phyloP scores from a whole-genome alignment of 75 land plant species.

The Pinus taeda region DNA sequence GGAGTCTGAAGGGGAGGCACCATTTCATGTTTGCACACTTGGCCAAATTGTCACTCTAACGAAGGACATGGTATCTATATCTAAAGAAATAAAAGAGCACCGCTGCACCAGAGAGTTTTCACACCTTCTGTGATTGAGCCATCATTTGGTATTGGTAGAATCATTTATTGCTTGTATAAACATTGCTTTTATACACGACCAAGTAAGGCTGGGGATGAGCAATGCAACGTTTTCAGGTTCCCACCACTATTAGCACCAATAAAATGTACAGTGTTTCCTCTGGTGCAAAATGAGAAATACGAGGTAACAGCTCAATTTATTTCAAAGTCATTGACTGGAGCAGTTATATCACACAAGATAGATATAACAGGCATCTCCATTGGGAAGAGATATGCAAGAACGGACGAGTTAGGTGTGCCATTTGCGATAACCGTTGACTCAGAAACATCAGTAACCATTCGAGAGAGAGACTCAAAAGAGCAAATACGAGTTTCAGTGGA shows the following conservation, averaged over 20 bases:
- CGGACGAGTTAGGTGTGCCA: conserved; percentile 96
- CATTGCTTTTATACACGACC: conserved; percentile 85
- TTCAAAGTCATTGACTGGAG: conserved; percentile 61
- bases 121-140: conserved; percentile 99
- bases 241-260: conserved; percentile 92
- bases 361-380: conserved; percentile 78
- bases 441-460: conserved; percentile 64
- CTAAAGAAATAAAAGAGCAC: conserved; percentile 65
- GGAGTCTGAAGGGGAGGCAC: conserved; percentile 70
- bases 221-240: conserved; percentile 80
- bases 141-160: conserved; percentile 96
- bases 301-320: conserved; percentile 59
- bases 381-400: conserved; percentile 85
- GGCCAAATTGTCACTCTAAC: conserved; percentile 65
- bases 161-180: conserved; percentile 94
- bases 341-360: conserved; percentile 77
- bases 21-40: conserved; percentile 79
- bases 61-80: conserved; percentile 87
- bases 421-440: conserved; percentile 96
- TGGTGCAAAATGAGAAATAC: conserved; percentile 69
- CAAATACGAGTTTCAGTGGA: conserved; percentile 77
- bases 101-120: conserved; percentile 69
- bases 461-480: conserved; percentile 87
- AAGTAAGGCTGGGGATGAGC: conserved; percentile 75
- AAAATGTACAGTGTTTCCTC: conserved; percentile 94